Evolutionary conservation across 164 flowering plant species (phyloP), one percentile per base, ranked within the genome.

Genomic region (Magnolia kwangsiensis): DNA sequence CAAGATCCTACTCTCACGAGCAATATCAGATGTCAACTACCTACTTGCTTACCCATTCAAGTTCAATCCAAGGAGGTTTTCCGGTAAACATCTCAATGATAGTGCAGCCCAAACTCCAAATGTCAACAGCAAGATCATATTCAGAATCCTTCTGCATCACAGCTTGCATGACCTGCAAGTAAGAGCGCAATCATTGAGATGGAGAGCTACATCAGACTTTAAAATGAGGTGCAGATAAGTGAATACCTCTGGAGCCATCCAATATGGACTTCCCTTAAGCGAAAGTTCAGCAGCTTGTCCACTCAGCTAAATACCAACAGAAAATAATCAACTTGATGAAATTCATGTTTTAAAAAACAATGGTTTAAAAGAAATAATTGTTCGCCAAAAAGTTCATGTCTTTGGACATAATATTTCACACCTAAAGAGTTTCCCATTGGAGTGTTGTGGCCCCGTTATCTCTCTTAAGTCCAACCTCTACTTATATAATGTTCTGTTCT

Each of bases 201-300:
- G 67, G 77, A 68, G 18, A 31, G 19, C 71, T 18, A 7, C 24
- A 50, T 49, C 2, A 23, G 67, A 7, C 20, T 20, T 50, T 55
- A 16, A 55, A 55, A 55, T 11, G 18, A 8, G 14, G n/a, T 65
- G 63, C 19, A 8, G 55, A n/a, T 7, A 31, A 45, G 75, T 59
- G 65, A 20, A 61, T 83, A 96, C 99, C 98, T 96, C 99, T 50
- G 99, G 99, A 77, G 99, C 98, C 98, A 96, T 92, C 99, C 99
- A 94, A 83, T 94, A 92, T 51, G 99, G 98, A 79, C 96, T 94
- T 72, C 99, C 99, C 89, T 88, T 94, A 73, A 94, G 65, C 66
- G 99, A 96, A 72, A 92, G 97, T 75, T 87, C 82, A 78, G 90
- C 87, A 74, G 80, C 79, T 72, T 87, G 91, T 69, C 94, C 96